phyloP scores from a whole-genome alignment of 2,329 filamentous ascomycete species.

The Elsinoe arachidis region DNA sequence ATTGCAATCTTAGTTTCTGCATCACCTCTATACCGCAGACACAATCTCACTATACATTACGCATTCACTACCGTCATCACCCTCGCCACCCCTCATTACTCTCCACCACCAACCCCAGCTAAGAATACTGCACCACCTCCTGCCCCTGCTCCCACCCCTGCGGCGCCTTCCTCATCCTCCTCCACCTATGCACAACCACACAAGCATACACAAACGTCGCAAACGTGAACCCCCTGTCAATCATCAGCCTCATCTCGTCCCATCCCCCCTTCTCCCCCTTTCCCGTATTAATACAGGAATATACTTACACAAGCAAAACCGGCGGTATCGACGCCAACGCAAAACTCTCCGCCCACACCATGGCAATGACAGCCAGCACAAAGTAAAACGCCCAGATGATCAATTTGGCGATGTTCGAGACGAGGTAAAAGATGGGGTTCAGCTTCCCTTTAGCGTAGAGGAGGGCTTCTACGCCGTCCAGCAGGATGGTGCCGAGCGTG shows the following conservation, averaged over 20 bases:
- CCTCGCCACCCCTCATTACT: background rate
- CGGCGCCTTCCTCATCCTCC: background rate
- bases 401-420: slow-evolving; percentile 21
- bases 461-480: slow-evolving; percentile 23
- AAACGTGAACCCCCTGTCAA: background rate
- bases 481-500: slow-evolving; percentile 19
- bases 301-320: slow-evolving; percentile 30
- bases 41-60: no score
- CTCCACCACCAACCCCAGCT: background rate
- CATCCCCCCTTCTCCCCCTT: background rate
- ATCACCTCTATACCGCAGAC: no score
- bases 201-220: background rate
- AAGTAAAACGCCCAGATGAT: slow-evolving; percentile 22
- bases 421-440: slow-evolving; percentile 19
- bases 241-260: background rate
- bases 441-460: slow-evolving; percentile 20
- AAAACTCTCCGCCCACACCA: background rate
- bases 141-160: background rate
- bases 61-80: no score
- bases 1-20: no score
- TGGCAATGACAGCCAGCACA: slow-evolving; percentile 18
- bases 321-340: slow-evolving; percentile 19
- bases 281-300: background rate
- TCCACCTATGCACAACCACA: background rate
- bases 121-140: background rate